Evolutionary conservation across 2,329 filamentous ascomycete species (phyloP).

Genomic region (Venturia pyrina): DNA sequence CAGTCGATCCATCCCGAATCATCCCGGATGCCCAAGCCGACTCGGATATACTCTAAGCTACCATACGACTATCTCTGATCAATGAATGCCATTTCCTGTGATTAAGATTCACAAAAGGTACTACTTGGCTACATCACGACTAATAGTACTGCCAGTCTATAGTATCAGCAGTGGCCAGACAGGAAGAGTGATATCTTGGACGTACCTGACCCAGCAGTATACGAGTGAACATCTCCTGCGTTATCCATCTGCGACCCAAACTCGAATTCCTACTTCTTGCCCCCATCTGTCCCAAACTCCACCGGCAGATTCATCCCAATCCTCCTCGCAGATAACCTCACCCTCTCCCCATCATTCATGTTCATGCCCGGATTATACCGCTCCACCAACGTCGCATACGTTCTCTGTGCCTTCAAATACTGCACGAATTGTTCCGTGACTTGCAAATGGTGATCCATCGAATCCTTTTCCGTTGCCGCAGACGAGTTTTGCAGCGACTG

Average conservation of each 20-base stretch:
- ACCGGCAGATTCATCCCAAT: slow-evolving; percentile 84
- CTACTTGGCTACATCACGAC: no score
- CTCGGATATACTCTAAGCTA: no score
- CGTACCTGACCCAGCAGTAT: not conserved
- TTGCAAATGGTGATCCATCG: slow-evolving; percentile 16
- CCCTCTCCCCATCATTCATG: slow-evolving; percentile 74
- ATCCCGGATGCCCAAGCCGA: no score
- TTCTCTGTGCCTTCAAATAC: slow-evolving; percentile 77
- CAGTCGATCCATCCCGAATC: no score
- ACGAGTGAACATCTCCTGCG: not conserved
- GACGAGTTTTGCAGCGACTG: slow-evolving; percentile 41
- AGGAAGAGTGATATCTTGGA: not conserved
- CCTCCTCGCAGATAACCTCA: slow-evolving; percentile 71
- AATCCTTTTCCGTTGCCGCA: slow-evolving; percentile 9
- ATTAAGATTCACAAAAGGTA: no score
- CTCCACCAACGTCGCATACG: slow-evolving; percentile 72
- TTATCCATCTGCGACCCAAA: not conserved
- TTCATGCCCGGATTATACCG: slow-evolving; percentile 89
- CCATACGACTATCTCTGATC: no score
- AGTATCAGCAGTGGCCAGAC: no score
- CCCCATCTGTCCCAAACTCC: slow-evolving; percentile 33
- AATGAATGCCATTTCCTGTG: no score
- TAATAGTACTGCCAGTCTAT: no score
- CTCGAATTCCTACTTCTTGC: not conserved
- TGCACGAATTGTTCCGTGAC: slow-evolving; percentile 68